phyloP scores from a whole-genome alignment of 176 grass and related monocot species.

The Phoenix roebelenii region DNA sequence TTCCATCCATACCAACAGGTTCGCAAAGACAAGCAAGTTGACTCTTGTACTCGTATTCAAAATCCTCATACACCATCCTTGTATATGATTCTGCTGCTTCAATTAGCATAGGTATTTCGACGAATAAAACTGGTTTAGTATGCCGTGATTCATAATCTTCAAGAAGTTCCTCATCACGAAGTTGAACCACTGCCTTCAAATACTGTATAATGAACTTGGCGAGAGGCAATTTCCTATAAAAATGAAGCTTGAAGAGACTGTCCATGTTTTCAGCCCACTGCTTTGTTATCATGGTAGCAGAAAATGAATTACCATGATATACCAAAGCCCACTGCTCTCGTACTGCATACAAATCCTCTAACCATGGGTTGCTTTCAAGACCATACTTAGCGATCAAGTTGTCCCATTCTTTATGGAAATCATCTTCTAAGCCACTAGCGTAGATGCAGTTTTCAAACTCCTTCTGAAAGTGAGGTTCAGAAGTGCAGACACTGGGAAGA shows the following conservation, averaged over 20 bases:
- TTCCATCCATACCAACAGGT: slow-evolving; percentile 21
- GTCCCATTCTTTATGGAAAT: slow-evolving; percentile 30
- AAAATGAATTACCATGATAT: slow-evolving; percentile 21
- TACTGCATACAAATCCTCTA: slow-evolving; percentile 24
- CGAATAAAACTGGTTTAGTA: slow-evolving; percentile 27
- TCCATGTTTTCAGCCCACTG: slow-evolving; percentile 33
- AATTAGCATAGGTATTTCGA: slow-evolving; percentile 36
- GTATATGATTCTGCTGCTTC: slow-evolving; percentile 40
- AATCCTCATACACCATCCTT: slow-evolving; percentile 23
- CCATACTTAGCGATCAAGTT: slow-evolving; percentile 28
- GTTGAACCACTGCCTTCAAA: slow-evolving; percentile 28
- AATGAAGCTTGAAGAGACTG: slow-evolving; percentile 32
- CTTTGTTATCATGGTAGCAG: slow-evolving; percentile 24
- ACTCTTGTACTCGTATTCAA: slow-evolving; percentile 42
- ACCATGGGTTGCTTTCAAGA: slow-evolving; percentile 24
- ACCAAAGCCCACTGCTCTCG: slow-evolving; percentile 23
- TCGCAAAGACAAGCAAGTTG: slow-evolving; percentile 43
- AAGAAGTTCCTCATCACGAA: slow-evolving; percentile 30
- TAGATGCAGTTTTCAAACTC: slow-evolving; percentile 40
- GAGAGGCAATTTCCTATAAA: slow-evolving; percentile 31
- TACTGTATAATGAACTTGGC: slow-evolving; percentile 37
- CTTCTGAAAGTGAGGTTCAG: slow-evolving; percentile 3
- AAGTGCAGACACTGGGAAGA: slow-evolving; percentile 2
- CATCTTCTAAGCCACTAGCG: slow-evolving; percentile 20
- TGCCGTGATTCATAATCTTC: slow-evolving; percentile 28